Conservation (phyloP, 495 filamentous ascomycete genomes). For the Tuber umbilicatum region DNA sequence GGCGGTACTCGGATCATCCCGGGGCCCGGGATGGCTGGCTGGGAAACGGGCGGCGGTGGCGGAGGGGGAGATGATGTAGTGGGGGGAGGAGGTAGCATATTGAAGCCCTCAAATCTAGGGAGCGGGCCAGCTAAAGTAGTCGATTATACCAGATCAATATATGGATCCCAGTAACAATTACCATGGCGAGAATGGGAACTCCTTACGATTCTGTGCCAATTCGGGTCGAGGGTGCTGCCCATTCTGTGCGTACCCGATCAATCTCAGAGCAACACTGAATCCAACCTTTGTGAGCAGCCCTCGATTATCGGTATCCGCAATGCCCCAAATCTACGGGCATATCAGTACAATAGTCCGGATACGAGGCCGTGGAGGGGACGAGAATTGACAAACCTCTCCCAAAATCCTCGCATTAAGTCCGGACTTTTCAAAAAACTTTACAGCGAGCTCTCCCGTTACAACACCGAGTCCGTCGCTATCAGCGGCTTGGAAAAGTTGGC, state of each 20-base stretch:
- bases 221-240: slow-evolving; percentile 72
- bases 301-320: slow-evolving; percentile 92
- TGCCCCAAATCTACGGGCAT: slow-evolving; percentile 84
- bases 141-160: slow-evolving; percentile 3
- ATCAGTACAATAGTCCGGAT: neutral
- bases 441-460: slow-evolving; percentile 89
- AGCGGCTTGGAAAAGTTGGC: slow-evolving; percentile 80
- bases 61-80: slow-evolving; percentile 45
- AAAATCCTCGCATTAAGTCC: slow-evolving; percentile 73
- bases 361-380: neutral
- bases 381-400: slow-evolving; percentile 65
- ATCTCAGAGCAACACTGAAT: slow-evolving; percentile 80
- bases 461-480: slow-evolving; percentile 87
- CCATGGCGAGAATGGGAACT: neutral
- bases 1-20: slow-evolving; percentile 75
- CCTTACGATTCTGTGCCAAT: slow-evolving; percentile 60
- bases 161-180: neutral
- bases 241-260: slow-evolving; percentile 93
- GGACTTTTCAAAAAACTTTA: slow-evolving; percentile 97
- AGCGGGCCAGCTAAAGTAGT: slow-evolving; percentile 69
- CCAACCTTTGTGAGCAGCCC: slow-evolving; percentile 85
- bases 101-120: slow-evolving; percentile 79
- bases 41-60: slow-evolving; percentile 52
- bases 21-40: slow-evolving; percentile 59
- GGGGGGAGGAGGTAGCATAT: slow-evolving; percentile 43